These are phyloP conservation scores for Cytospora leucostoma DNA, from an alignment of 2,329 filamentous ascomycete species.

Conservation along the genomic window DNA sequence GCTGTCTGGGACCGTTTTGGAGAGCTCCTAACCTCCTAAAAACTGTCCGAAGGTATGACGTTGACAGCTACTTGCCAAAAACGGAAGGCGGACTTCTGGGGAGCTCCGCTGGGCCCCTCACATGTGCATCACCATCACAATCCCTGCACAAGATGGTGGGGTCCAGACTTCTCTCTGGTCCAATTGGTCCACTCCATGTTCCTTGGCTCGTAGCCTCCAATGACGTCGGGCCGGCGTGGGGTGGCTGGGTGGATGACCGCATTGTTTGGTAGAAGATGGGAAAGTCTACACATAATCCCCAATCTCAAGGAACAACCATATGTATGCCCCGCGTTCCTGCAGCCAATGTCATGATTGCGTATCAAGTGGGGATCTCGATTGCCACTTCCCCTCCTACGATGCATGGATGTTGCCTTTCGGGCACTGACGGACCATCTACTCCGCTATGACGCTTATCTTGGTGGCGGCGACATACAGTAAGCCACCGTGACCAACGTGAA, in stretches of 20 bases:
- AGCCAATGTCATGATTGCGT: constrained; percentile 4
- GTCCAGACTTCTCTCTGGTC: neutral
- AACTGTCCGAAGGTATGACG: constrained; percentile 6
- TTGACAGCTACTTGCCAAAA: constrained; percentile 16
- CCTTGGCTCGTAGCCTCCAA: neutral
- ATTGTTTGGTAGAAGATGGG: neutral
- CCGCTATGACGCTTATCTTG: neutral
- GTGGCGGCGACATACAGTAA: neutral
- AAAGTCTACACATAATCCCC: neutral
- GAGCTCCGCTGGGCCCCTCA: neutral
- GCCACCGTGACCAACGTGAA: neutral
- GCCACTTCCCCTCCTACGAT: constrained; percentile 10
- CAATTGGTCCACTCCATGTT: neutral
- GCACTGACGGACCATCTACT: neutral
- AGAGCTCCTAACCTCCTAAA: neutral
- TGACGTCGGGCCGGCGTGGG: constrained; percentile 5
- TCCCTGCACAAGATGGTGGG: too few relatives aligned
- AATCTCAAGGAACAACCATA: constrained; percentile 7
- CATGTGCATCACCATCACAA: neutral
- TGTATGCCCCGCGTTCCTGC: constrained; percentile 13
- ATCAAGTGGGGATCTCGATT: constrained; percentile 12
- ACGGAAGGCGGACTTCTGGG: constrained; percentile 2
- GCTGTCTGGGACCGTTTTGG: neutral
- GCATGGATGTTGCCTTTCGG: neutral
- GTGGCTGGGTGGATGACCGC: neutral